Conservation (phyloP, 169 alveolate genomes). For the Eimeria acervulina region DNA sequence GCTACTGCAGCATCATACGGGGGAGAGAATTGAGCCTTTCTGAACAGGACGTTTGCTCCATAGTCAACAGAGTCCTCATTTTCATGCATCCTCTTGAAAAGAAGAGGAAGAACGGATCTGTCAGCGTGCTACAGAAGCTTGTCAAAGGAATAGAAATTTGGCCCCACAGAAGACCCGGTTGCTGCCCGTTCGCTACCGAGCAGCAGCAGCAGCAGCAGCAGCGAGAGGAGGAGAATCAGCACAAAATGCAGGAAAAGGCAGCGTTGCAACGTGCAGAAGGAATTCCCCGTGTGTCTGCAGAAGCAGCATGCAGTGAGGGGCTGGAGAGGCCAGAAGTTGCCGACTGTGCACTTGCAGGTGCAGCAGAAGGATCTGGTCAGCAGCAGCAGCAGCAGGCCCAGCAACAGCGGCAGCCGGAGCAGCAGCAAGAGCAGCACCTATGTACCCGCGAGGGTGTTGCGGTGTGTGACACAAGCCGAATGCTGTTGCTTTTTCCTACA, state of each 20-base stretch:
- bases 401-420: background rate
- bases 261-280: background rate
- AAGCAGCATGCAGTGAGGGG: background rate
- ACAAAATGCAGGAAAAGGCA: background rate
- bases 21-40: constrained; percentile 62
- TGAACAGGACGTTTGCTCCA: background rate
- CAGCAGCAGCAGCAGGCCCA: background rate
- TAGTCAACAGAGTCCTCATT: constrained; percentile 63
- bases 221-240: background rate
- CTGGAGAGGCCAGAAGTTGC: background rate
- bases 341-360: background rate
- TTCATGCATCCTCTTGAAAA: constrained; percentile 79
- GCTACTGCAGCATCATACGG: constrained; percentile 60
- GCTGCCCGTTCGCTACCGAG: constrained; percentile 72
- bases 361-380: background rate
- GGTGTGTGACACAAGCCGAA: constrained; percentile 42
- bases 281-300: background rate
- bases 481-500: constrained; percentile 70
- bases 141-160: constrained; percentile 63
- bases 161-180: constrained; percentile 75
- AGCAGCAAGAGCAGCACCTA: constrained; percentile 52
- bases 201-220: constrained; percentile 55
- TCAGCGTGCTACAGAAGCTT: constrained; percentile 63
- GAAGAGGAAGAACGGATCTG: constrained; percentile 78
- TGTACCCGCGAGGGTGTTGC: constrained; percentile 62